A percentile compares a stretch with the other conserved stretches of the same genome.
Evolutionary conservation across 352 stramenopile species (phyloP).

Genomic region (Phytophthora colocasiae): DNA sequence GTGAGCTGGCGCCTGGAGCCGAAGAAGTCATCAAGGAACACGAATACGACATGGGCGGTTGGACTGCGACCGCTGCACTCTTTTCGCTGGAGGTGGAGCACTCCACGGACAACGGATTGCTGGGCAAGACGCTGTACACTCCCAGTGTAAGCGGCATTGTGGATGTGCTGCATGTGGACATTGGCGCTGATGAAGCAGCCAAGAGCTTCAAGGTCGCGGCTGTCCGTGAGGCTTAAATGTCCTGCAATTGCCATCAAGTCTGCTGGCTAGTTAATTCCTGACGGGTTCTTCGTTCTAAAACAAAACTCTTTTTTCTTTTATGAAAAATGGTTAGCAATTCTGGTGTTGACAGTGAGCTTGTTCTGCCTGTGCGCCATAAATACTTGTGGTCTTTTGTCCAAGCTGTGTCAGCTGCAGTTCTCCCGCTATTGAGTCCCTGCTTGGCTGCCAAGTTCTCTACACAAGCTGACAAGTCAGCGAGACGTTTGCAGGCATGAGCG

Average conservation of each 20-base stretch:
- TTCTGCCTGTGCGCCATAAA: slow-evolving; percentile 44
- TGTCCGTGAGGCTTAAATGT: slow-evolving; percentile 44
- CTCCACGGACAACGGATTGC: slow-evolving; percentile 25
- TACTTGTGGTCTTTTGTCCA: slow-evolving; percentile 48
- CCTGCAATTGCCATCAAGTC: neutral
- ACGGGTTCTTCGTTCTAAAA: slow-evolving; percentile 20
- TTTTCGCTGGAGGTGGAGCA: slow-evolving; percentile 65
- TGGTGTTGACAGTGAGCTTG: slow-evolving; percentile 16
- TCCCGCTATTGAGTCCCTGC: slow-evolving; percentile 8
- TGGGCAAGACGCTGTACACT: slow-evolving; percentile 57
- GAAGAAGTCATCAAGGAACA: slow-evolving; percentile 58
- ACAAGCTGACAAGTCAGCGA: slow-evolving; percentile 23
- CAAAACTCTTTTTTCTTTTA: slow-evolving; percentile 36
- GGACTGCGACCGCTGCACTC: slow-evolving; percentile 69
- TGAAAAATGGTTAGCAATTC: slow-evolving; percentile 31
- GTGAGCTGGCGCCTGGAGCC: slow-evolving; percentile 51
- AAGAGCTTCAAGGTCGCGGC: slow-evolving; percentile 54
- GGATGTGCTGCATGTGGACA: slow-evolving; percentile 66
- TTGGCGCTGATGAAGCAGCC: slow-evolving; percentile 43
- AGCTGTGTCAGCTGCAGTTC: slow-evolving; percentile 23
- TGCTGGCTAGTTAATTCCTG: too few relatives aligned
- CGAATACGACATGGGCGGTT: slow-evolving; percentile 84
- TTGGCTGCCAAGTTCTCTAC: slow-evolving; percentile 12
- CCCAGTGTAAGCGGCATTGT: slow-evolving; percentile 66
- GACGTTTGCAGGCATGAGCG: slow-evolving; percentile 7